Percentiles rank a stretch among this genome's conserved stretches.
Evolutionary conservation across 2,329 filamentous ascomycete genomes (phyloP).

Genomic region (Aschersonia sp.): DNA sequence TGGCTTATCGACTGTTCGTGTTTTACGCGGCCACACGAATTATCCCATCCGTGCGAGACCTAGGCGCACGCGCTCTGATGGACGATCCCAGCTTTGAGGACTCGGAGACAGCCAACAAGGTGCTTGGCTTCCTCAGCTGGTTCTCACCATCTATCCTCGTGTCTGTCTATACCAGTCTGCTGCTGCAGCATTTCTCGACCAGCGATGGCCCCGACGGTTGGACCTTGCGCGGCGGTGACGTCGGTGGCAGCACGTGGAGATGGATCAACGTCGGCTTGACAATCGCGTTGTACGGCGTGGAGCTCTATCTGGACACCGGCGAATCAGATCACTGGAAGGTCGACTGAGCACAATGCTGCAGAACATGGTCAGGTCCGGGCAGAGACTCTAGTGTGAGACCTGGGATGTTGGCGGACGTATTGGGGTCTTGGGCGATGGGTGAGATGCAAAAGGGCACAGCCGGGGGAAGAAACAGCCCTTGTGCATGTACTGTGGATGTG

Average conservation of each 20-base stretch:
- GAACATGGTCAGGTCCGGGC: too few species aligned
- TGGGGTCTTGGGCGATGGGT: too few species aligned
- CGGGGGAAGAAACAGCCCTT: too few species aligned
- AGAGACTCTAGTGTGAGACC: too few species aligned
- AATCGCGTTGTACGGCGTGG: constrained; percentile 79
- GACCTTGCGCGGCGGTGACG: constrained; percentile 69
- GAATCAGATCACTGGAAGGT: constrained; percentile 92
- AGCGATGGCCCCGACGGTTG: constrained; percentile 60
- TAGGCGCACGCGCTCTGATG: constrained; percentile 67
- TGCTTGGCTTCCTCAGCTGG: constrained; percentile 77
- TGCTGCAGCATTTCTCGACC: constrained; percentile 89
- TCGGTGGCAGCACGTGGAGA: constrained; percentile 73
- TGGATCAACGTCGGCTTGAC: constrained; percentile 88
- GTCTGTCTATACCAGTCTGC: constrained; percentile 85
- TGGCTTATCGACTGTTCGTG: constrained; percentile 85
- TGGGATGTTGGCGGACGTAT: too few species aligned
- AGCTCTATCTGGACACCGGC: constrained; percentile 74
- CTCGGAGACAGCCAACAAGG: constrained; percentile 62
- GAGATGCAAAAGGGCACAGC: too few species aligned
- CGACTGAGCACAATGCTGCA: constrained; percentile 41
- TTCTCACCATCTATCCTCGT: constrained; percentile 92
- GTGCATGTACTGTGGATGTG: too few species aligned
- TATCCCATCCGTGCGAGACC: constrained; percentile 82
- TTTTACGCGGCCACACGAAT: constrained; percentile 93
- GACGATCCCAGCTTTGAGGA: constrained; percentile 80